A percentile compares a stretch with the other conserved stretches of the same genome.
These are phyloP conservation scores for Butyriboletus loyo DNA, from an alignment of 768 basidiomycete genomes.

Conservation along the genomic window DNA sequence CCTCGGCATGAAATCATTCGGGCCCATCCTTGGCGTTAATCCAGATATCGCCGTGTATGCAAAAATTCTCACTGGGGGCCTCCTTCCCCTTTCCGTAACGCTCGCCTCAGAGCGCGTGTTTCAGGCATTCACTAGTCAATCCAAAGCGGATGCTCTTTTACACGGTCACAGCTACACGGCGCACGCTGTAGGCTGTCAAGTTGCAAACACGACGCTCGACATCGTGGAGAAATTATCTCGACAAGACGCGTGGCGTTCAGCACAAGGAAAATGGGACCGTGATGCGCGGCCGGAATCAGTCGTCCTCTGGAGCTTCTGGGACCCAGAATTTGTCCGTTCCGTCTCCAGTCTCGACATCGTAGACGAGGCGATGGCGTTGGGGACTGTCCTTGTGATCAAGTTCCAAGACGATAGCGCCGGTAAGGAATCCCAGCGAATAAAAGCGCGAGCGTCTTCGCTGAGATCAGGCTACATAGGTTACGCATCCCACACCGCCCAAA, in stretches of 20 bases:
- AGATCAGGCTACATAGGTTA: slow-evolving; percentile 39
- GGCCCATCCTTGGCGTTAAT: slow-evolving; percentile 60
- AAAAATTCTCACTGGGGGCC: slow-evolving; percentile 91
- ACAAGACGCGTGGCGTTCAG: slow-evolving; percentile 56
- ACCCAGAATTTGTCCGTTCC: slow-evolving; percentile 60
- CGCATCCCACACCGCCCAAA: slow-evolving; percentile 62
- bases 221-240: slow-evolving; percentile 50
- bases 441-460: neutral
- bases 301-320: slow-evolving; percentile 86
- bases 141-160: slow-evolving; percentile 81
- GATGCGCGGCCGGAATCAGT: slow-evolving; percentile 9
- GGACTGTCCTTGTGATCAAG: slow-evolving; percentile 80
- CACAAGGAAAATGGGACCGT: slow-evolving; percentile 56
- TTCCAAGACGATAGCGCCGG: slow-evolving; percentile 56
- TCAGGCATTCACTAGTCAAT: slow-evolving; percentile 67
- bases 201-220: slow-evolving; percentile 77
- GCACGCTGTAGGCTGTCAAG: slow-evolving; percentile 88
- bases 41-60: slow-evolving; percentile 93
- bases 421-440: slow-evolving; percentile 29
- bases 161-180: slow-evolving; percentile 98
- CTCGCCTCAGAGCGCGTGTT: slow-evolving; percentile 81
- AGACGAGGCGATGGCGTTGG: slow-evolving; percentile 80
- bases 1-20: slow-evolving; percentile 66
- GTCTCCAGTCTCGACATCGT: slow-evolving; percentile 57
- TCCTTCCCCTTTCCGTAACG: slow-evolving; percentile 83